Evolutionary conservation across 345 rosid genomes (phyloP).

Genomic region (Eucalyptus sp.): DNA sequence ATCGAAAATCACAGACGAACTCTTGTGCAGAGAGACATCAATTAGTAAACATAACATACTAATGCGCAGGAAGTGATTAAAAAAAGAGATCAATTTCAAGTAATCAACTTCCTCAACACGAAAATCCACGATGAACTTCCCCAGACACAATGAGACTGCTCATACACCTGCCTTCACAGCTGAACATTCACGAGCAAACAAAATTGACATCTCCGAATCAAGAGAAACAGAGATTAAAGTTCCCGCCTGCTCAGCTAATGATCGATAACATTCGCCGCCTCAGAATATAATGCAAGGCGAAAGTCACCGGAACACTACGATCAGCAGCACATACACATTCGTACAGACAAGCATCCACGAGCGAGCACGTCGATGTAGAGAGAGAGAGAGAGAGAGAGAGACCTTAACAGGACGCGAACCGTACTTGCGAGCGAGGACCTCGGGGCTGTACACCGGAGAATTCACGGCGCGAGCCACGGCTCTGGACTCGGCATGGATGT

Average conservation of each 20-base stretch:
- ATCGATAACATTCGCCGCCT: not conserved
- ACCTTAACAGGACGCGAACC: conserved; percentile 79
- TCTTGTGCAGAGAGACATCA: not conserved
- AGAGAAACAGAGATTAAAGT: not conserved
- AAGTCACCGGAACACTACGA: not conserved
- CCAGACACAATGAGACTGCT: not conserved
- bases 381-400: not conserved
- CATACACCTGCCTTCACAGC: not conserved
- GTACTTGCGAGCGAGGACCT: conserved; percentile 43
- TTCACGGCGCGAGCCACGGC: conserved; percentile 78
- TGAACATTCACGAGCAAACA: not conserved
- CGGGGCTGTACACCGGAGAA: conserved; percentile 61
- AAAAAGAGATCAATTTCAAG: not conserved
- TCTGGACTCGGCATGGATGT: conserved; percentile 48
- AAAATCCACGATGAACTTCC: not conserved
- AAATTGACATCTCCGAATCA: not conserved
- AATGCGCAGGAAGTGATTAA: not conserved
- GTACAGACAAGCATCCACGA: not conserved
- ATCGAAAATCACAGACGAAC: not conserved
- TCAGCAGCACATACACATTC: not conserved
- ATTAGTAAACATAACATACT: not conserved
- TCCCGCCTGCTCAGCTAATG: not conserved
- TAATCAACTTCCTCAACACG: not conserved
- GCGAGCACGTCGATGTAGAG: not conserved
- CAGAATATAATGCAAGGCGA: not conserved